Base-by-base conservation (phyloP, 83 land plant species). In the Picea abies region DNA sequence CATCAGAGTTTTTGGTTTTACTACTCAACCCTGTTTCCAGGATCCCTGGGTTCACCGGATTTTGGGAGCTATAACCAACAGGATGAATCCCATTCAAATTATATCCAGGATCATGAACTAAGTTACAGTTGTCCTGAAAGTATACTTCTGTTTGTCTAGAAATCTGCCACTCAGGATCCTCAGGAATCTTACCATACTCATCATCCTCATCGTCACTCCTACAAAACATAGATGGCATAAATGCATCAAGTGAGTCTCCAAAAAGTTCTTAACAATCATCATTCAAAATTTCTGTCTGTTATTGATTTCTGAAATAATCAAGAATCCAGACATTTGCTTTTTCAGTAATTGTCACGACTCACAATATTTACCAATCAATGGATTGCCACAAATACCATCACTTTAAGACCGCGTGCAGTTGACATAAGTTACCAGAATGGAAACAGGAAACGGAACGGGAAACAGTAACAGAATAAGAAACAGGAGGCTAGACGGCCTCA, bases 171-270 rank as follows among this genome's bases (percentile, higher is more conserved):
- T 78, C 80, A 8, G 84, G 65, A 83, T 84, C 89, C 29, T 75
- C 82, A 4, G 32, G 80, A 67, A 78, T 84, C 8, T 77, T 82
- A 72, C 81, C 75, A 84, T 83, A 88, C 11, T 85, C 85, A 41
- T 86, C 88, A 69, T 91, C 92, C 17, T 91, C 96, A 77, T 93
- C 93, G 66, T 91, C 95, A 86, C 87, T 88, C 90, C 96, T 93
- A 86, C 60, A 39, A 82, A 56, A 41, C 0, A 58, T 47, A 2
- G 12, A 80, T 62, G 62, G 37, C 63, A 22, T 37, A 84, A 41
- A 71, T 71, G 26, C 76, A 49, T 71, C 37, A 26, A 39, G 60
- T 15, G 22, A 2, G 37, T 47, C 5, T 61, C 22, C 19, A 49
- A 12, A 12, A 39, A 63, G 17, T 19, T 61, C 71, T 64, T 29